Evolutionary conservation across 1,284 basidiomycete species (phyloP).

Genomic region (Ceratobasidium sp.): DNA sequence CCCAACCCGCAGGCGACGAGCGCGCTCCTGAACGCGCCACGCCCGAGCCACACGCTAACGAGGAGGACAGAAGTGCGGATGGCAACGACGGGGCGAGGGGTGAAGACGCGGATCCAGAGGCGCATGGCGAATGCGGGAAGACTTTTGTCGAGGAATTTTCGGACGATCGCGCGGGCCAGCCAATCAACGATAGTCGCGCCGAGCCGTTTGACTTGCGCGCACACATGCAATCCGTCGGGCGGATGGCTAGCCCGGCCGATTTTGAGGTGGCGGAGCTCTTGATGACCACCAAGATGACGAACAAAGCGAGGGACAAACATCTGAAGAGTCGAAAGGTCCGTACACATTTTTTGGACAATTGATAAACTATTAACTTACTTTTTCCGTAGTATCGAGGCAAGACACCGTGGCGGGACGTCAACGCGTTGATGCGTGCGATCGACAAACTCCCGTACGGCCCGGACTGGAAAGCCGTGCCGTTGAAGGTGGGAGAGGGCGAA

Average conservation of each 20-base stretch:
- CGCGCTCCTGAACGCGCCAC: neutral
- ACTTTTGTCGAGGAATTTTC: neutral
- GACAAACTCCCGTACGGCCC: neutral
- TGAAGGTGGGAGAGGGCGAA: neutral
- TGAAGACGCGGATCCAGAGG: neutral
- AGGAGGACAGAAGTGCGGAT: neutral
- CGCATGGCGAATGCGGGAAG: neutral
- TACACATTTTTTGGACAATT: neutral
- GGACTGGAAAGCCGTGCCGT: neutral
- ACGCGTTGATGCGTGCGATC: neutral
- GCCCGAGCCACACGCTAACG: neutral
- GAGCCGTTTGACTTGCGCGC: conserved; percentile 4
- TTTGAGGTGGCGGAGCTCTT: conserved; percentile 13
- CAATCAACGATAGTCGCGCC: conserved; percentile 7
- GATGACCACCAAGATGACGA: conserved; percentile 23
- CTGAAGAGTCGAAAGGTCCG: conserved; percentile 29
- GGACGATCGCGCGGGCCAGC: neutral
- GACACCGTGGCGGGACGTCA: neutral
- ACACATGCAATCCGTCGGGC: neutral
- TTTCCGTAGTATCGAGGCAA: neutral
- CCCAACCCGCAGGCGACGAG: neutral
- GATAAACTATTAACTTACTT: neutral
- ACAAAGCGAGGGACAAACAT: neutral
- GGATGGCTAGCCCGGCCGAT: neutral
- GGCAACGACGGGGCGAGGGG: neutral